These are phyloP conservation scores for Lathyrus oleraceus DNA, from an alignment of 306 rosid genomes.

Conservation along the genomic window DNA sequence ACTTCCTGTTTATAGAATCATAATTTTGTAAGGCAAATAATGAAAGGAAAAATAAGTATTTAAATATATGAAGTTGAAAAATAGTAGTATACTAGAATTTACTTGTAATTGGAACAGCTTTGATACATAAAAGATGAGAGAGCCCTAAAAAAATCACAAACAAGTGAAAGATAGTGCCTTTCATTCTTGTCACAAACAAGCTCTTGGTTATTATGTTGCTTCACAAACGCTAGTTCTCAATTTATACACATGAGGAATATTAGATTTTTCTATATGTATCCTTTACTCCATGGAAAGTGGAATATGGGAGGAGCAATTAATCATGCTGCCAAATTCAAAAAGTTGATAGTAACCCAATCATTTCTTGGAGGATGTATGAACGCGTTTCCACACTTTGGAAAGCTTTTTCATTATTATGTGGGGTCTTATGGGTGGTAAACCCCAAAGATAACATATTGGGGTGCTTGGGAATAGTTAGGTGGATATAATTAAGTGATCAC, in stretches of 20 bases:
- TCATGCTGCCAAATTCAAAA: slow-evolving; percentile 46
- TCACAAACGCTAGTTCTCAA: slow-evolving; percentile 27
- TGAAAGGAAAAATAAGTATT: neutral
- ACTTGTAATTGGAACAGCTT: slow-evolving; percentile 77
- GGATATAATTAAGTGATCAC: slow-evolving; percentile 30
- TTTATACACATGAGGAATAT: slow-evolving; percentile 42
- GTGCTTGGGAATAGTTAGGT: slow-evolving; percentile 30
- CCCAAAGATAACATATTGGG: slow-evolving; percentile 12
- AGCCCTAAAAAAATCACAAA: slow-evolving; percentile 58
- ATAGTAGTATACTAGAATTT: neutral
- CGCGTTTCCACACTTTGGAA: slow-evolving; percentile 37
- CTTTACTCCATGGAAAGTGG: slow-evolving; percentile 11
- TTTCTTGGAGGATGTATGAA: slow-evolving; percentile 30
- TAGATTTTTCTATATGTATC: slow-evolving; percentile 31
- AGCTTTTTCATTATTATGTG: slow-evolving; percentile 33
- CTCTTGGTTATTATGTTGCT: slow-evolving; percentile 36
- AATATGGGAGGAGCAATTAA: slow-evolving; percentile 23
- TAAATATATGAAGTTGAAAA: neutral
- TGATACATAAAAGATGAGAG: slow-evolving; percentile 51
- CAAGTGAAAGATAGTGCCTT: slow-evolving; percentile 45
- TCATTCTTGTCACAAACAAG: slow-evolving; percentile 42
- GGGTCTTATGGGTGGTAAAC: slow-evolving; percentile 32
- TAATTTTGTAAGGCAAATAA: neutral
- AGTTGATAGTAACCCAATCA: slow-evolving; percentile 42
- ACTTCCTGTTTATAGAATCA: slow-evolving; percentile 52